phyloP scores from a whole-genome alignment of 129 eudicot species.

The Artemisia annua region DNA sequence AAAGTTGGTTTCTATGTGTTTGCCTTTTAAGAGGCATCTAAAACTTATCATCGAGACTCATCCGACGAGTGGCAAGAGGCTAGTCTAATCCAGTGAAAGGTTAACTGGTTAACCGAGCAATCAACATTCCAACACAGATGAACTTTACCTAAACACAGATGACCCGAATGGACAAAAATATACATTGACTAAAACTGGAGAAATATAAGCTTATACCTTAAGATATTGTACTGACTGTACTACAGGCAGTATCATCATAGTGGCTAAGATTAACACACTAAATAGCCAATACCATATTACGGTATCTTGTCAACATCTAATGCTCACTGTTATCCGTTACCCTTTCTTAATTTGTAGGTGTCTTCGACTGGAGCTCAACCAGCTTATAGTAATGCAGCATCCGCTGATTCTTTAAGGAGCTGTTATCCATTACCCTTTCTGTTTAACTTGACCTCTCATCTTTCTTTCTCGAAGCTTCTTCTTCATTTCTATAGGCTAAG shows the following conservation, averaged over 20 bases:
- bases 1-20: neutral
- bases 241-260: neutral
- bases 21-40: no score
- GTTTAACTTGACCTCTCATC: no score
- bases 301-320: neutral
- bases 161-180: no score
- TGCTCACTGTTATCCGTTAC: neutral
- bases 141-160: no score
- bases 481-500: no score
- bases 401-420: constrained; percentile 75
- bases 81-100: no score
- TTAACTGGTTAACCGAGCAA: no score
- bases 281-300: neutral
- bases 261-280: neutral
- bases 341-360: constrained; percentile 40
- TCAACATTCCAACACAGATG: no score
- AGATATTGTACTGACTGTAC: neutral
- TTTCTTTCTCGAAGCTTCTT: no score
- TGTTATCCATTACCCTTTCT: no score
- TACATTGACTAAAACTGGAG: neutral
- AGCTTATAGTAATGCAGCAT: constrained; percentile 75
- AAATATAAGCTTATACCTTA: neutral
- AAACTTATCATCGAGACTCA: no score
- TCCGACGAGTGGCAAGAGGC: no score
- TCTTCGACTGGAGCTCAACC: constrained; percentile 58